Evolutionary conservation across 176 grass and related monocot genomes (phyloP).

Genomic region (Elaeis guineensis): DNA sequence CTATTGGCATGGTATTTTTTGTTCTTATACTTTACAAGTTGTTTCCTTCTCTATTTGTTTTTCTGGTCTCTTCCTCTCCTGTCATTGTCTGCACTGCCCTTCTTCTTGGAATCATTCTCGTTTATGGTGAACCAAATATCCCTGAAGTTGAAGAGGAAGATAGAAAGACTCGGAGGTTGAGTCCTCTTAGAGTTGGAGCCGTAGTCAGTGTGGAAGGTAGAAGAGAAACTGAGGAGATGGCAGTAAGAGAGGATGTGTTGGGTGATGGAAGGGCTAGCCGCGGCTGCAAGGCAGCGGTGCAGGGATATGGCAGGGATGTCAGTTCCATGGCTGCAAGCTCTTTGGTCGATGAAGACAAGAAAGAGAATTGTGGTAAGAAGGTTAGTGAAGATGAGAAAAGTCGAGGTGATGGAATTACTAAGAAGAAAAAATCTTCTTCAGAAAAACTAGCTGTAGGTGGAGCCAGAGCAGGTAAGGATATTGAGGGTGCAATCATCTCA

Average conservation of each 20-base stretch:
- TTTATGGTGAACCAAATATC: constrained; percentile 30
- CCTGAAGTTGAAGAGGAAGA: constrained; percentile 27
- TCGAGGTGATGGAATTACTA: not conserved
- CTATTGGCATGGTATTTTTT: constrained; percentile 10
- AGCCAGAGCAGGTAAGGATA: not conserved
- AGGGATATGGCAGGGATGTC: constrained; percentile 1
- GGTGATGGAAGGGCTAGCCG: constrained; percentile 9
- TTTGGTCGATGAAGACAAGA: constrained; percentile 1
- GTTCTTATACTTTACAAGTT: constrained; percentile 26
- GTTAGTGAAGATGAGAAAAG: constrained; percentile 18
- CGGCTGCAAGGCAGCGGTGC: not conserved
- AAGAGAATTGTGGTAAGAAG: not conserved
- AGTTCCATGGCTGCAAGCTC: not conserved
- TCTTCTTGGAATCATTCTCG: constrained; percentile 52
- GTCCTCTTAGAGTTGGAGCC: constrained; percentile 2
- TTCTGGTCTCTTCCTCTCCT: constrained; percentile 34
- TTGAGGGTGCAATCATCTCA: constrained; percentile 8
- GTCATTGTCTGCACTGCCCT: constrained; percentile 43
- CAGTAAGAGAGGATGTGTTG: not conserved
- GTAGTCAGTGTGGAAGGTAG: not conserved
- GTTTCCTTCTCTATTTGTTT: constrained; percentile 32
- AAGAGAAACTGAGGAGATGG: constrained; percentile 10
- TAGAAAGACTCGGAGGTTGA: constrained; percentile 11
- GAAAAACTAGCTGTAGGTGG: not conserved
- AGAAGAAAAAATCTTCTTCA: constrained; percentile 12